Evolutionary conservation across 169 alveolate species (phyloP).

Genomic region (Eimeria tenella): DNA sequence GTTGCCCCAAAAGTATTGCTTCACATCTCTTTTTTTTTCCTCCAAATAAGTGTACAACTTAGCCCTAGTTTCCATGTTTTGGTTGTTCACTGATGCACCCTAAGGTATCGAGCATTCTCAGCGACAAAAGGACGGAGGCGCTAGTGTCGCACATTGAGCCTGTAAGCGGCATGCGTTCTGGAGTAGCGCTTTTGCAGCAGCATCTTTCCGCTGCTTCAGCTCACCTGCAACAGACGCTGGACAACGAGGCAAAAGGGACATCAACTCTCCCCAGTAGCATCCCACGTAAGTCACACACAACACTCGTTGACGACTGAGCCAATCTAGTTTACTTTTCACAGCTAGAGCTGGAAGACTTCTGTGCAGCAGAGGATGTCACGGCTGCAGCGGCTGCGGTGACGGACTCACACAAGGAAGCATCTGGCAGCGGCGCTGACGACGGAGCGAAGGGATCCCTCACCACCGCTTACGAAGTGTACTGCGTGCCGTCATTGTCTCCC

Average conservation of each 20-base stretch:
- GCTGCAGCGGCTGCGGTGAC: neutral
- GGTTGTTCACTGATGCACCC: neutral
- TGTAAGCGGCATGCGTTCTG: slow-evolving; percentile 72
- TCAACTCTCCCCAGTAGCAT: neutral
- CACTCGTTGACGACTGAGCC: neutral
- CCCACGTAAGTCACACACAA: slow-evolving; percentile 3
- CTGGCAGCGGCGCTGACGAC: neutral
- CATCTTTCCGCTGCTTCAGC: slow-evolving; percentile 66
- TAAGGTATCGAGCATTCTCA: slow-evolving; percentile 66
- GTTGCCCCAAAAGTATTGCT: neutral
- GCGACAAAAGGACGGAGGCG: slow-evolving; percentile 62
- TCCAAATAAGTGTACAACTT: no score
- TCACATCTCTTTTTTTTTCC: neutral
- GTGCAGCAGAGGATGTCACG: slow-evolving; percentile 1
- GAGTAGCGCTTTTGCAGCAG: slow-evolving; percentile 62
- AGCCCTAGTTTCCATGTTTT: neutral
- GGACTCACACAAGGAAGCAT: neutral
- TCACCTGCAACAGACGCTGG: slow-evolving; percentile 63
- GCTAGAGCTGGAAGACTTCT: neutral
- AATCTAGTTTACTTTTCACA: no score
- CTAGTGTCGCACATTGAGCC: slow-evolving; percentile 62
- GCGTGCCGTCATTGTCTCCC: slow-evolving; percentile 77
- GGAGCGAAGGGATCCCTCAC: neutral
- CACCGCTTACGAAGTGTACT: slow-evolving; percentile 76
- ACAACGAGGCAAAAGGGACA: slow-evolving; percentile 8